Conservation (phyloP, 2,329 filamentous ascomycete genomes). For the Nothomitra cinnamomea region DNA sequence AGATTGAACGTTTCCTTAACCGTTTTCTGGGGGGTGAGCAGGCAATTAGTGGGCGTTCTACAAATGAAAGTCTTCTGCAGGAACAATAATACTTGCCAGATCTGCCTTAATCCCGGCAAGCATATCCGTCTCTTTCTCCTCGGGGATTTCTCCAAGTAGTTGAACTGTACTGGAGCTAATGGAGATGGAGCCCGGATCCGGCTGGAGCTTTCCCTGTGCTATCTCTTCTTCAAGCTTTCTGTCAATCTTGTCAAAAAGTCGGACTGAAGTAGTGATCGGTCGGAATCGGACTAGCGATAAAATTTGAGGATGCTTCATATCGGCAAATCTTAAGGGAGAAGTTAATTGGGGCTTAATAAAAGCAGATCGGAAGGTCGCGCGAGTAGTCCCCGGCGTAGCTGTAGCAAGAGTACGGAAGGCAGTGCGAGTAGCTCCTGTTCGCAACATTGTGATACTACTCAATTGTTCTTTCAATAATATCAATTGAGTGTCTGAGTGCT, state of each 20-base stretch:
- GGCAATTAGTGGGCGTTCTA: conserved; percentile 4
- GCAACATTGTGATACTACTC: conserved; percentile 22
- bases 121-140: conserved; percentile 29
- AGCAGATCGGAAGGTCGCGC: conserved; percentile 16
- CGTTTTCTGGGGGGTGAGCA: conserved; percentile 29
- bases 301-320: not conserved
- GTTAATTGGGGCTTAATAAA: conserved; percentile 11
- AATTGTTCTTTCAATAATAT: not conserved
- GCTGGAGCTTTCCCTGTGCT: conserved; percentile 36
- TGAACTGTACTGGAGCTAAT: conserved; percentile 37
- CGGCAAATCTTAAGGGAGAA: conserved; percentile 3
- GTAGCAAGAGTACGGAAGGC: conserved; percentile 22
- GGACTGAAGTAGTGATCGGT: not conserved
- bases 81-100: conserved; percentile 28
- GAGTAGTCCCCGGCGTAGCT: conserved; percentile 14
- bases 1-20: conserved; percentile 56
- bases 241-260: conserved; percentile 31
- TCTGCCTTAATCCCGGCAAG: conserved; percentile 35
- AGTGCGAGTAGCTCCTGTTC: conserved; percentile 25
- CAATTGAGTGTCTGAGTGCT: not conserved
- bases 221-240: conserved; percentile 38
- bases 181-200: conserved; percentile 43
- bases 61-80: not conserved
- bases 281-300: not conserved
- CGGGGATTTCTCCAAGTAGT: conserved; percentile 24